Evolutionary conservation across 2,329 filamentous ascomycete genomes (phyloP).

Genomic region (Penicillium sp.): DNA sequence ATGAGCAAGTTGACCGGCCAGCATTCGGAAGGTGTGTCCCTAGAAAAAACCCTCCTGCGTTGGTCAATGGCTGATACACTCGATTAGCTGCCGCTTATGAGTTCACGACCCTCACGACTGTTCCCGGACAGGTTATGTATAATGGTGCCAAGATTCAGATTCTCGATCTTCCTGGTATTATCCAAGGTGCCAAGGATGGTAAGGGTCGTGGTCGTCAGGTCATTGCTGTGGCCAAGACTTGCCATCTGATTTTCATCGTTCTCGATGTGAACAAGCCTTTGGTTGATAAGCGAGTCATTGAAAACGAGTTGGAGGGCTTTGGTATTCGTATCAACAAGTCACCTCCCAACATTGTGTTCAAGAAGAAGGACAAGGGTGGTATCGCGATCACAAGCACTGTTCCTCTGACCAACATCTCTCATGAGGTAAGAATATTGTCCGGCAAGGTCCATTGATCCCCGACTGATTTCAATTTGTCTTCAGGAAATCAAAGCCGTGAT

Average conservation of each 20-base stretch:
- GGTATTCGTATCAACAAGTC: constrained; percentile 97
- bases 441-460: not conserved
- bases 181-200: constrained; percentile 96
- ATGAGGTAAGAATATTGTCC: constrained; percentile 60
- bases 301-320: constrained; percentile 93
- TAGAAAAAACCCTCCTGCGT: not conserved
- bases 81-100: constrained; percentile 82
- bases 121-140: constrained; percentile 93
- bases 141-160: constrained; percentile 98
- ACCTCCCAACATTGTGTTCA: constrained; percentile 98
- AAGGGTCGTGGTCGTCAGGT: constrained; percentile 97
- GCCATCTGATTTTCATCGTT: constrained; percentile 97
- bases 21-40: constrained; percentile 73
- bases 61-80: constrained; percentile 22
- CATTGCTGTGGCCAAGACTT: constrained; percentile 98
- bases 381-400: constrained; percentile 95
- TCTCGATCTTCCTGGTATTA: constrained; percentile 97
- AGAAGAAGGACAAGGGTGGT: constrained; percentile 98
- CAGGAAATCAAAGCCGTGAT: constrained; percentile 95
- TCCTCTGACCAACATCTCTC: constrained; percentile 86
- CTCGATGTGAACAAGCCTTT: constrained; percentile 98
- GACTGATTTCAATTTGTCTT: constrained; percentile 17
- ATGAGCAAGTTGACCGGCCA: constrained; percentile 95
- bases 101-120: constrained; percentile 96
- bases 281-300: constrained; percentile 95